phyloP scores from a whole-genome alignment of 2,329 filamentous ascomycete species.

The Penicillium glabrum region DNA sequence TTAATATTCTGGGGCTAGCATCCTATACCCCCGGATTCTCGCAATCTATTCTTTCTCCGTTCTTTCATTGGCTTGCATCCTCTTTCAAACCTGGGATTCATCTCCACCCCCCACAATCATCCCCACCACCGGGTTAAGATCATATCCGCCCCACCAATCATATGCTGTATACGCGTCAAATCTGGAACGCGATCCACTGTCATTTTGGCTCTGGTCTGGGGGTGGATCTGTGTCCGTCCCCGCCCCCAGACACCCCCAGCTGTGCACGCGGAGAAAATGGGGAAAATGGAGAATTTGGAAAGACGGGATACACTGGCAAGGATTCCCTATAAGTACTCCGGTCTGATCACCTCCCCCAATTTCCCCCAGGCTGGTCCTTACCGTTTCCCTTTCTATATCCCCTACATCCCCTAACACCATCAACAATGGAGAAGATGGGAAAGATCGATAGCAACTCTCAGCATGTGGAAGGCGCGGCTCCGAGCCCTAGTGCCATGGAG shows the following conservation, averaged over 20 bases:
- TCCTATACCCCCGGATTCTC: too few species aligned
- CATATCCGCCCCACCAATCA: background rate
- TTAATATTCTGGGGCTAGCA: too few species aligned
- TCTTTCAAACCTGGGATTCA: background rate
- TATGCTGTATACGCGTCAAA: background rate
- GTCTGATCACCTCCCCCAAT: background rate
- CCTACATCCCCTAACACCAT: background rate
- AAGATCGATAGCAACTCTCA: conserved; percentile 10
- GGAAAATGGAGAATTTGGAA: background rate
- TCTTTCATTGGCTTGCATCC: background rate
- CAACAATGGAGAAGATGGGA: conserved; percentile 9
- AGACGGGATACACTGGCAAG: background rate
- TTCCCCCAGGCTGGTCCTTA: background rate
- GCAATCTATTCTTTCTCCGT: background rate
- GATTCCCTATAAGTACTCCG: background rate
- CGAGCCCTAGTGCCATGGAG: conserved; percentile 7
- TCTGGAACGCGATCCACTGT: background rate
- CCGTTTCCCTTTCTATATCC: background rate
- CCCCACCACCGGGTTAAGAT: background rate
- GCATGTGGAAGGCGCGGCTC: conserved; percentile 11
- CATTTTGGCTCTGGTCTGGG: background rate
- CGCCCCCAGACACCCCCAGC: background rate
- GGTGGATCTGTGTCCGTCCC: background rate
- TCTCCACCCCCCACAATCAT: background rate
- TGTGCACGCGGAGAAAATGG: background rate